These are phyloP conservation scores for Caloboletus inedulis DNA, from an alignment of 1,284 basidiomycete genomes.

Conservation along the genomic window DNA sequence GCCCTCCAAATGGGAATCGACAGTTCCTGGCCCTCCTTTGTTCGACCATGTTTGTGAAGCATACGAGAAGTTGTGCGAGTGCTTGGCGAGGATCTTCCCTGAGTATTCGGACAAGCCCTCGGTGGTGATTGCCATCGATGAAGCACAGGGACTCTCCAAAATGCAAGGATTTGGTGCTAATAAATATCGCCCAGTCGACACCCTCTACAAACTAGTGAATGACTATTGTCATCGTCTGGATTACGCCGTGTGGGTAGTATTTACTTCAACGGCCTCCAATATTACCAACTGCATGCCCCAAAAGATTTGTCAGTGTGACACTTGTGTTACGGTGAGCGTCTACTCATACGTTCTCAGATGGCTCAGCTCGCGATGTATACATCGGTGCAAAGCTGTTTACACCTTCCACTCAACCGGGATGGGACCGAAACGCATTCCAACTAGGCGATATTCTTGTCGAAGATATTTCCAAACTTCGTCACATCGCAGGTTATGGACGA, in stretches of 20 bases:
- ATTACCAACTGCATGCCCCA: neutral
- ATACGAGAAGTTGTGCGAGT: neutral
- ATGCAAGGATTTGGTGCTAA: neutral
- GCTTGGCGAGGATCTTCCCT: neutral
- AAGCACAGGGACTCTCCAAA: neutral
- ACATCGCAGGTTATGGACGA: neutral
- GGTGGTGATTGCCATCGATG: slow-evolving; percentile 1
- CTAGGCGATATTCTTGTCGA: neutral
- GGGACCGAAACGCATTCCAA: neutral
- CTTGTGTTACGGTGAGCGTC: neutral
- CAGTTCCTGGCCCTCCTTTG: neutral
- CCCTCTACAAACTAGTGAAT: neutral
- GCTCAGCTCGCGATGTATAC: neutral
- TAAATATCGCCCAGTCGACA: neutral
- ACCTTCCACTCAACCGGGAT: neutral
- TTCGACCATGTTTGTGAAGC: neutral
- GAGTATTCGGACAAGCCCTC: neutral
- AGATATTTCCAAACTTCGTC: neutral
- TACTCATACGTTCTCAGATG: neutral
- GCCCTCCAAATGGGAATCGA: neutral
- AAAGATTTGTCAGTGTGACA: neutral
- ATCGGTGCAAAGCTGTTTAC: neutral
- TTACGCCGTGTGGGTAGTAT: neutral
- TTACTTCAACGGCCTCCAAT: neutral
- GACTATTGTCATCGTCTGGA: neutral